Evolutionary conservation across 805 yeast genomes (phyloP).

Genomic region (Lipomyces chichibuensis): DNA sequence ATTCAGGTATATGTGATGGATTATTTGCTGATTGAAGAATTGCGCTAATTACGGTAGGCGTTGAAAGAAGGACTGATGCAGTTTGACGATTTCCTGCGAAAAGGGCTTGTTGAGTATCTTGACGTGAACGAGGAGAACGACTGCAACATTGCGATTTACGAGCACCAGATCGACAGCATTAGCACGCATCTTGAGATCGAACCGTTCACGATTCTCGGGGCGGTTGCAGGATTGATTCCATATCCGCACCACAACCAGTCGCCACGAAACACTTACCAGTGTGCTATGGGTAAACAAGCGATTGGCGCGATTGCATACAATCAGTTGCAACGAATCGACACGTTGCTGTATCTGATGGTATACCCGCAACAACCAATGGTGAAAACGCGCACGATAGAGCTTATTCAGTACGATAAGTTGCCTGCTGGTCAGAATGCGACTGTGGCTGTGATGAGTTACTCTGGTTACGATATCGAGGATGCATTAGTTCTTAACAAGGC

Average conservation of each 20-base stretch:
- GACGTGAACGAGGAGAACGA: conserved; percentile 98
- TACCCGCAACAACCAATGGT: conserved; percentile 99
- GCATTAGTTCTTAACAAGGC: conserved; percentile 93
- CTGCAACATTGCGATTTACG: conserved; percentile 87
- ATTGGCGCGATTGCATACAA: conserved; percentile 98
- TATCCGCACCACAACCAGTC: conserved; percentile 99
- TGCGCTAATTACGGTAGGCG: conserved; percentile 36
- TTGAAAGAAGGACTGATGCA: conserved; percentile 70
- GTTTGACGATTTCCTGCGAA: conserved; percentile 86
- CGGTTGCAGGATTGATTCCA: conserved; percentile 97
- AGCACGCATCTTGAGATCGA: conserved; percentile 94
- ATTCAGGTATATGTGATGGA: conserved; percentile 44
- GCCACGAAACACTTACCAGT: conserved; percentile 98
- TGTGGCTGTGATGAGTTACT: conserved; percentile 98
- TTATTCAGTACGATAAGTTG: conserved; percentile 90
- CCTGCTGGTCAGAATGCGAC: conserved; percentile 99
- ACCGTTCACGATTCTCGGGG: conserved; percentile 91
- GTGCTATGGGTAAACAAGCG: conserved; percentile 99
- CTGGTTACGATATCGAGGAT: conserved; percentile 99
- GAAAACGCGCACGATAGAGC: conserved; percentile 92
- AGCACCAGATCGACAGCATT: conserved; percentile 55
- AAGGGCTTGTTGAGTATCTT: conserved; percentile 89
- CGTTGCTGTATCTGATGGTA: conserved; percentile 91
- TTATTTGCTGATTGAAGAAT: not conserved
- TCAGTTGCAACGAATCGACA: conserved; percentile 93